Evolutionary conservation across 495 filamentous ascomycete species (phyloP).

Genomic region (Aspergillus asperescens): DNA sequence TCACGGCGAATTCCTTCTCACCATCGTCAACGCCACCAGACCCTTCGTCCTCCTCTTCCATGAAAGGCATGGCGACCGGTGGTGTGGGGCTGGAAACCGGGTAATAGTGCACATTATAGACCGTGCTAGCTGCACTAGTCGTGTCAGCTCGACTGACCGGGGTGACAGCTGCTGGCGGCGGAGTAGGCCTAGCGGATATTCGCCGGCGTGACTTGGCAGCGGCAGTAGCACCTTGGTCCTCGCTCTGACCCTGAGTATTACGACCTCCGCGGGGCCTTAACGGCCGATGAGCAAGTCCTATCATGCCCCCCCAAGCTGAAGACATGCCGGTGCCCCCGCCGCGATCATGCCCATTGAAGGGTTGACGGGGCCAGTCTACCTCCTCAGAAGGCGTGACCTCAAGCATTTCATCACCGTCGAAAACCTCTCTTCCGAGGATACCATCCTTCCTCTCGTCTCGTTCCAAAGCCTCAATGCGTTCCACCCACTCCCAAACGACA

Average conservation of each 20-base stretch:
- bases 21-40: constrained; percentile 14
- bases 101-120: constrained; percentile 80
- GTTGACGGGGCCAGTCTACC: constrained; percentile 47
- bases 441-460: constrained; percentile 95
- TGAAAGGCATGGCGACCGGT: constrained; percentile 39
- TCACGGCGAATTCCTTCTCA: constrained; percentile 27
- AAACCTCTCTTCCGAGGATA: constrained; percentile 87
- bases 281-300: constrained; percentile 36
- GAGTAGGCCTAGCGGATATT: constrained; percentile 48
- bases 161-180: constrained; percentile 59
- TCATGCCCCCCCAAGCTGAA: constrained; percentile 44
- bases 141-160: constrained; percentile 76
- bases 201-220: constrained; percentile 17
- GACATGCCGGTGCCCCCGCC: constrained; percentile 36
- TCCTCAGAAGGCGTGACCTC: constrained; percentile 63
- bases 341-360: constrained; percentile 30
- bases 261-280: constrained; percentile 34
- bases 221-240: constrained; percentile 16
- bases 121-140: constrained; percentile 70
- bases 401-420: constrained; percentile 95
- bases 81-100: constrained; percentile 66
- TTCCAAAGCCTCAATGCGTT: constrained; percentile 94
- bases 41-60: constrained; percentile 36
- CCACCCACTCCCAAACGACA: constrained; percentile 99
- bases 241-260: constrained; percentile 19